A percentile compares a stretch with the other conserved stretches of the same genome.
These are phyloP conservation scores for Cenchrus purpureus DNA, from an alignment of 176 grass and related monocot species.

Conservation along the genomic window DNA sequence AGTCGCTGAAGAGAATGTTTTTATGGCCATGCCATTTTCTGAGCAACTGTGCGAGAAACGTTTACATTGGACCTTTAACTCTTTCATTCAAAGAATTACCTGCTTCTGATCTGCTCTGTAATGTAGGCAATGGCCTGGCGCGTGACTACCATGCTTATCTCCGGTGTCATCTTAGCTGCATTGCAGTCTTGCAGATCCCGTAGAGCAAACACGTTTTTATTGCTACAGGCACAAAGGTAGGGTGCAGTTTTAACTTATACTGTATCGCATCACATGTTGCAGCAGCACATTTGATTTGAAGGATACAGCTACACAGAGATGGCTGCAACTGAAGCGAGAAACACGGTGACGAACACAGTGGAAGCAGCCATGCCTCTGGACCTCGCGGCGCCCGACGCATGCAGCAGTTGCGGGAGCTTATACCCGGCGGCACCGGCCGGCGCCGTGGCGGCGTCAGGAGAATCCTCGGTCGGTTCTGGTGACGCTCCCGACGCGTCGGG, in stretches of 20 bases:
- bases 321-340: slow-evolving; percentile 38
- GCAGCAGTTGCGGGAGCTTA: slow-evolving; percentile 50
- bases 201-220: slow-evolving; percentile 14
- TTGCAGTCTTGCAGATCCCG: slow-evolving; percentile 2
- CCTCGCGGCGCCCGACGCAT: slow-evolving; percentile 32
- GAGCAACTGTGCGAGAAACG: neutral
- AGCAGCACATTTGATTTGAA: slow-evolving; percentile 37
- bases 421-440: neutral
- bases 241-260: slow-evolving; percentile 23
- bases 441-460: neutral
- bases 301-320: slow-evolving; percentile 41
- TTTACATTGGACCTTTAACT: neutral
- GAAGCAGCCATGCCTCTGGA: slow-evolving; percentile 17
- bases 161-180: neutral
- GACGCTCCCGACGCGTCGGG: slow-evolving; percentile 16
- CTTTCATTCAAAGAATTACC: too few relatives aligned
- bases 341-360: slow-evolving; percentile 28
- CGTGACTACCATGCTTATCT: neutral
- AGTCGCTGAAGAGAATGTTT: slow-evolving; percentile 2
- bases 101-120: neutral
- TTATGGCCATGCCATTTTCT: neutral
- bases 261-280: slow-evolving; percentile 14
- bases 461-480: neutral
- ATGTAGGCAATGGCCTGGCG: neutral
- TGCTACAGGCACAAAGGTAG: neutral